Percentiles rank a stretch among this genome's conserved stretches.
These are phyloP conservation scores for Nemania bipapillata DNA, from an alignment of 2,329 filamentous ascomycete species.

Conservation along the genomic window DNA sequence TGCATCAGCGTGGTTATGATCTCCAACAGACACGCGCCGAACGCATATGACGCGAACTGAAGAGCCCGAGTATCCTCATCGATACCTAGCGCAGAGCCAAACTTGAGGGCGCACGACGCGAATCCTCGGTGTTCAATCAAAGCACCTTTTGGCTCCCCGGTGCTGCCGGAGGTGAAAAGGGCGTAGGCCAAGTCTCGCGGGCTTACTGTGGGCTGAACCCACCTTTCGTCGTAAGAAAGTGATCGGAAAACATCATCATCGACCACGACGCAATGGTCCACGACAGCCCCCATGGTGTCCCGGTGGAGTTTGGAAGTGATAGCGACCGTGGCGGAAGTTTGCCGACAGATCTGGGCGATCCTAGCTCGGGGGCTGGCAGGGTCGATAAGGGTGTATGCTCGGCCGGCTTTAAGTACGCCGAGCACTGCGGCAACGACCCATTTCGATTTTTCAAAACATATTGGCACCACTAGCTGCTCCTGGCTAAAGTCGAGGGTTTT, in stretches of 20 bases:
- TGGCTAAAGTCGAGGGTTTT: conserved; percentile 1
- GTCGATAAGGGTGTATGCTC: conserved; percentile 19
- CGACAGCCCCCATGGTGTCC: conserved; percentile 6
- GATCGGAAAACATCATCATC: conserved; percentile 21
- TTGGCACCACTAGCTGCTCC: conserved; percentile 12
- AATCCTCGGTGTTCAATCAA: conserved; percentile 26
- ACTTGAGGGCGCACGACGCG: conserved; percentile 10
- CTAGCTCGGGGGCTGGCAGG: conserved; percentile 10
- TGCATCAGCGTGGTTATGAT: conserved; percentile 20
- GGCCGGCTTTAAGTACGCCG: conserved; percentile 29
- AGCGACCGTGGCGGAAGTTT: conserved; percentile 24
- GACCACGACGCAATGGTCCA: conserved; percentile 20
- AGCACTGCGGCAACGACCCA: conserved; percentile 23
- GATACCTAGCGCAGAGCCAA: conserved; percentile 16
- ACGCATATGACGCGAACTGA: conserved; percentile 29
- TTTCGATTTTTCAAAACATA: conserved; percentile 31
- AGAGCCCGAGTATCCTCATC: conserved; percentile 7
- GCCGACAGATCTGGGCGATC: conserved; percentile 22
- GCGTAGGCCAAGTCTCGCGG: conserved; percentile 17
- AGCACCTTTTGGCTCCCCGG: conserved; percentile 24
- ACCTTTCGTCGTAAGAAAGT: conserved; percentile 4
- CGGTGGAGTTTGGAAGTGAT: conserved; percentile 22
- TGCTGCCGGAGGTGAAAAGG: conserved; percentile 26
- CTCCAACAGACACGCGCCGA: conserved; percentile 19
- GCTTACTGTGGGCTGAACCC: neutral